phyloP scores from a whole-genome alignment of 768 basidiomycete genomes.

The Podaxis sp. region DNA sequence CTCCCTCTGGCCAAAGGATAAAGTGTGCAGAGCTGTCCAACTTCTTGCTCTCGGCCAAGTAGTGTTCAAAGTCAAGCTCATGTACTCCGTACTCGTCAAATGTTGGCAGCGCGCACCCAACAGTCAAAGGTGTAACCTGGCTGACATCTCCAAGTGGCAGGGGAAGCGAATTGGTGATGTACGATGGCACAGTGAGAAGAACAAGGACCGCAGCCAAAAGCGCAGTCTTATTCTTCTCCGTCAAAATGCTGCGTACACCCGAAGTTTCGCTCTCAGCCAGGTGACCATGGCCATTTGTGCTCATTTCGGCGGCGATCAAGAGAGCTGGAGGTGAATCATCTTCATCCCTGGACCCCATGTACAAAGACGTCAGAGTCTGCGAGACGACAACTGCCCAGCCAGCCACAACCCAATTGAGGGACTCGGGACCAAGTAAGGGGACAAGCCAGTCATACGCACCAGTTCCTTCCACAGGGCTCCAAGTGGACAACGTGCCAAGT shows the following conservation, averaged over 20 bases:
- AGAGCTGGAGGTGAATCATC: slow-evolving; percentile 4
- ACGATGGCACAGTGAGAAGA: slow-evolving; percentile 53
- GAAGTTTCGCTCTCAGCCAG: neutral
- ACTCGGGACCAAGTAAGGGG: slow-evolving; percentile 50
- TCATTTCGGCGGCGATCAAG: neutral
- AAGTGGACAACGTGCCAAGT: slow-evolving; percentile 66
- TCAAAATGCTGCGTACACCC: neutral
- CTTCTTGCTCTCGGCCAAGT: slow-evolving; percentile 51
- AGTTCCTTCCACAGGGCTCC: slow-evolving; percentile 56
- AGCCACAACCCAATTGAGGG: slow-evolving; percentile 71
- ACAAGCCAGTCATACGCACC: slow-evolving; percentile 63
- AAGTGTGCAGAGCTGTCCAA: slow-evolving; percentile 45
- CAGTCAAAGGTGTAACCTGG: slow-evolving; percentile 48
- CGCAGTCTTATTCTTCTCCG: slow-evolving; percentile 18
- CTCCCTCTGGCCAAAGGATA: slow-evolving; percentile 79
- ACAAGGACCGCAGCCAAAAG: slow-evolving; percentile 37
- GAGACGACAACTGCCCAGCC: slow-evolving; percentile 70
- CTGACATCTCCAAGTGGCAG: slow-evolving; percentile 28
- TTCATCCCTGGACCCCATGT: slow-evolving; percentile 34
- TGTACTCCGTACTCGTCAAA: slow-evolving; percentile 35
- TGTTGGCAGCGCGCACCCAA: slow-evolving; percentile 67
- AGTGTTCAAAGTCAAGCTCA: slow-evolving; percentile 48
- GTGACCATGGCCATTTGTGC: neutral
- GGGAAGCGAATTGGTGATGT: slow-evolving; percentile 36
- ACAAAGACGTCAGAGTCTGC: slow-evolving; percentile 49